Base-by-base conservation (phyloP, 1,284 basidiomycete species). In the Marasmius fiardii region DNA sequence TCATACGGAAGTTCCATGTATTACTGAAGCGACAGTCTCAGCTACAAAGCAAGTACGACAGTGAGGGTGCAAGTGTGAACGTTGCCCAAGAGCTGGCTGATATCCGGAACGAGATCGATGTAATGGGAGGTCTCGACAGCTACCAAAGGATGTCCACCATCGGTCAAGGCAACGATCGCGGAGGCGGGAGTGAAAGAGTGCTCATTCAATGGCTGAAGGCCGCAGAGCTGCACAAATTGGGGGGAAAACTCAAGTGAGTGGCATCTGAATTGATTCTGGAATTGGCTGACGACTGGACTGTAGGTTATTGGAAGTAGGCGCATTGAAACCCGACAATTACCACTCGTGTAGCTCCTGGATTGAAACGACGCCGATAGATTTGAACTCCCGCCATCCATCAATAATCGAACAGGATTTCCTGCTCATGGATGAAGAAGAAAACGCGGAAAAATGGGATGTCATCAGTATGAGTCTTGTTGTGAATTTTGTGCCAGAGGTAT, bases 381-480 rank as follows among this genome's bases (percentile, higher is more conserved):
- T 95, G 53, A 83, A 83, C 60, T 90, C 92, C 16, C 81, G 86
- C 44, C 91, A 95, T 67, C 87, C 92, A 0, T 68, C 74, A 21
- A 95, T 95, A 28, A 31, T 74, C 7, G 85, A 94, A 67, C 91
- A 93, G 67, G 91, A 95, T 67, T 95, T 95, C 63, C 68, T 95
- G 47, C 66, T 78, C 21, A 75, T 91, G 71, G 75, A 84, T 58
- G 65, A 70, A 56, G 67, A 64, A 1, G 69, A 78, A 55, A 72
- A 86, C 61, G 65, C 68, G 1, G 73, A 69, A 54, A 75, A 74
- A 61, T 95, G 92, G 85, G 88, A 92, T 63, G 64, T 86, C 20
- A 80, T 95, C 57, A 93, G 90, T 67, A 80, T 93, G 28, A 93
- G 91, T 64, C 72, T 95, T 28, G 93, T 95, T 3, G 69, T 95